Conservation (phyloP, 352 stramenopile species). For the Phytophthora chlamydospora region DNA sequence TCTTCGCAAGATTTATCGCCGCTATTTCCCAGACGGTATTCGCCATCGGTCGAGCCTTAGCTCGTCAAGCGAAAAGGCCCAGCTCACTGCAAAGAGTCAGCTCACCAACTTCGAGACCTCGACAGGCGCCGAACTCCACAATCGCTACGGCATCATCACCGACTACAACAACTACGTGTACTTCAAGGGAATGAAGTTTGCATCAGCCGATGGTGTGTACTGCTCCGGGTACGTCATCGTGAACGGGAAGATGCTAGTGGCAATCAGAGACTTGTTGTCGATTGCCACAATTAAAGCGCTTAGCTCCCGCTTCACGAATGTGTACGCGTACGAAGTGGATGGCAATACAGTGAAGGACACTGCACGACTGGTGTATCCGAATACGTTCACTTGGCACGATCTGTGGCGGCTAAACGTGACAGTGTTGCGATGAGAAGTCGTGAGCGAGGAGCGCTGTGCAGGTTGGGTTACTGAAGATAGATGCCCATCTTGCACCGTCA, state of each 20-base stretch:
- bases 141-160: conserved; percentile 42
- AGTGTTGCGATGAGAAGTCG: too few species aligned
- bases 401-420: conserved; percentile 14
- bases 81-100: conserved; percentile 11
- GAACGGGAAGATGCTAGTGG: conserved; percentile 34
- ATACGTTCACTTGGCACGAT: conserved; percentile 6
- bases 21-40: conserved; percentile 13
- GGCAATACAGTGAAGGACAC: conserved; percentile 32
- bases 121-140: conserved; percentile 34
- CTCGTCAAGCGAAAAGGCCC: conserved; percentile 17
- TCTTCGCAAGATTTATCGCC: conserved; percentile 20
- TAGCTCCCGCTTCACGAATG: conserved; percentile 17
- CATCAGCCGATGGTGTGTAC: conserved; percentile 35
- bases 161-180: conserved; percentile 41
- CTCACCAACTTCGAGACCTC: conserved; percentile 42
- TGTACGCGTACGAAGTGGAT: conserved; percentile 37
- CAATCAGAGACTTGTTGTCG: conserved; percentile 26
- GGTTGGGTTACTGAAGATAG: too few species aligned
- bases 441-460: too few species aligned
- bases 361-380: conserved; percentile 6
- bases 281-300: conserved; percentile 35
- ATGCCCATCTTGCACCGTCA: too few species aligned
- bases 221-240: conserved; percentile 39
- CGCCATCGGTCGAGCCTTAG: conserved; percentile 11
- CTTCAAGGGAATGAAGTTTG: conserved; percentile 43